Percentiles rank a stretch among this genome's conserved stretches.
These are phyloP conservation scores for Protomyces macrosporus DNA, from an alignment of 1,139 yeast species.

Conservation along the genomic window DNA sequence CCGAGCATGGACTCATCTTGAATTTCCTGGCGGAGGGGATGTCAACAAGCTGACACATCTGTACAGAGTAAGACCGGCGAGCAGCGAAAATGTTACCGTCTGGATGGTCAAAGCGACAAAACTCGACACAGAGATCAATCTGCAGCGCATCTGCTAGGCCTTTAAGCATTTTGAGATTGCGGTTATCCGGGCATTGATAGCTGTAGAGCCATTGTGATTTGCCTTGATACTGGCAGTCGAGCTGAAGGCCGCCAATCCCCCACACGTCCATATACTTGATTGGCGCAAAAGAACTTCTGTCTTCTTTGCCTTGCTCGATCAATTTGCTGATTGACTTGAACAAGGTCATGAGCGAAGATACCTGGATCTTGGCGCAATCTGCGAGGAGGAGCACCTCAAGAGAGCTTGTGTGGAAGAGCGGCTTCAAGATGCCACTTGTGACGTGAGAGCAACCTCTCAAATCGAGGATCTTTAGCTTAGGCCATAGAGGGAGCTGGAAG, in stretches of 20 bases:
- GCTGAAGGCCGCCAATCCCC: slow-evolving; percentile 7
- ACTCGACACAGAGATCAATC: background rate
- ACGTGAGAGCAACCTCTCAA: background rate
- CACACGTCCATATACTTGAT: slow-evolving; percentile 4
- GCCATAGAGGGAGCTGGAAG: slow-evolving; percentile 2
- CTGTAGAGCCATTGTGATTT: slow-evolving; percentile 15
- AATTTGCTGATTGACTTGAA: background rate
- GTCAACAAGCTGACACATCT: no score
- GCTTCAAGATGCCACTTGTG: background rate
- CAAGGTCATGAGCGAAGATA: background rate
- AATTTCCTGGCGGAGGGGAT: no score
- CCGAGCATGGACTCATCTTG: no score
- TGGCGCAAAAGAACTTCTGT: background rate
- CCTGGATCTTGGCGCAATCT: slow-evolving; percentile 7
- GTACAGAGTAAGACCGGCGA: no score
- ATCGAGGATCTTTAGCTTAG: background rate
- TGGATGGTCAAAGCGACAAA: no score
- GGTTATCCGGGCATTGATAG: slow-evolving; percentile 7
- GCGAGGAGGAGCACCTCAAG: slow-evolving; percentile 1
- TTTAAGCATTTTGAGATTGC: background rate
- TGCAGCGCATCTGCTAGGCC: background rate
- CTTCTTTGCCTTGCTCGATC: background rate
- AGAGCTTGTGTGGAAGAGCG: background rate
- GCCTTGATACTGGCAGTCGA: slow-evolving; percentile 20
- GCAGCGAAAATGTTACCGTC: no score